Evolutionary conservation across 768 basidiomycete genomes (phyloP).

Genomic region (Strobilomyces dryophilus): DNA sequence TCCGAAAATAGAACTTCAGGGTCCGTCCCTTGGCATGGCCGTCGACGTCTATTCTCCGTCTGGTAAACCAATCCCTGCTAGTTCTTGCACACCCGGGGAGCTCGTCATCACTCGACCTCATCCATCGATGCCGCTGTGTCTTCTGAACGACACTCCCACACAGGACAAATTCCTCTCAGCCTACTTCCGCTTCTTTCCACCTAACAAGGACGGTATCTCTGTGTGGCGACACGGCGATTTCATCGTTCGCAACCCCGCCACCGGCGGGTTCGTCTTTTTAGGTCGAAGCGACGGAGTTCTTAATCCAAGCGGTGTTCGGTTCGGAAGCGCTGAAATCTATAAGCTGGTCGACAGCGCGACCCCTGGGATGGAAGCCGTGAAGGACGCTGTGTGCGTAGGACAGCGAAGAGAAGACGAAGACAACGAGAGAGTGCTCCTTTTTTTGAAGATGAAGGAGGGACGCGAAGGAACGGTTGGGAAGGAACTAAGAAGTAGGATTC

Average conservation of each 20-base stretch:
- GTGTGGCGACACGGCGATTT: constrained; percentile 72
- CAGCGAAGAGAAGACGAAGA: constrained; percentile 56
- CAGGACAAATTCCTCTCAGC: constrained; percentile 54
- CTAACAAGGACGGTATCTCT: constrained; percentile 36
- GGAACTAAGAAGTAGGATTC: constrained; percentile 55
- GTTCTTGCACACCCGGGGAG: constrained; percentile 54
- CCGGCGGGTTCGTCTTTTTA: constrained; percentile 59
- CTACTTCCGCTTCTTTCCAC: constrained; percentile 63
- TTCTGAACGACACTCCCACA: constrained; percentile 58
- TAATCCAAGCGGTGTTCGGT: constrained; percentile 78
- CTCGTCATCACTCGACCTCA: constrained; percentile 67
- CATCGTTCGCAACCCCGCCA: constrained; percentile 57
- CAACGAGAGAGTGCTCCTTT: constrained; percentile 74
- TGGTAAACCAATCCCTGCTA: constrained; percentile 57
- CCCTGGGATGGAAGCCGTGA: constrained; percentile 51
- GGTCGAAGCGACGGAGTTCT: constrained; percentile 71
- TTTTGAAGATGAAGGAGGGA: constrained; percentile 61
- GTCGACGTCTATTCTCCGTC: constrained; percentile 54
- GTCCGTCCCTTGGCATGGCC: constrained; percentile 62
- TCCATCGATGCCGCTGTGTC: constrained; percentile 60
- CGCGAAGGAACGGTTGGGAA: constrained; percentile 46
- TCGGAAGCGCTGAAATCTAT: constrained; percentile 83
- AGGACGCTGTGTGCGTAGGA: constrained; percentile 73
- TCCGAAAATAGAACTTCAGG: constrained; percentile 51
- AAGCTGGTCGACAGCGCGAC: constrained; percentile 40